Evolutionary conservation across 208 protist genomes (phyloP).

Genomic region (Acanthamoeba divionensis): DNA sequence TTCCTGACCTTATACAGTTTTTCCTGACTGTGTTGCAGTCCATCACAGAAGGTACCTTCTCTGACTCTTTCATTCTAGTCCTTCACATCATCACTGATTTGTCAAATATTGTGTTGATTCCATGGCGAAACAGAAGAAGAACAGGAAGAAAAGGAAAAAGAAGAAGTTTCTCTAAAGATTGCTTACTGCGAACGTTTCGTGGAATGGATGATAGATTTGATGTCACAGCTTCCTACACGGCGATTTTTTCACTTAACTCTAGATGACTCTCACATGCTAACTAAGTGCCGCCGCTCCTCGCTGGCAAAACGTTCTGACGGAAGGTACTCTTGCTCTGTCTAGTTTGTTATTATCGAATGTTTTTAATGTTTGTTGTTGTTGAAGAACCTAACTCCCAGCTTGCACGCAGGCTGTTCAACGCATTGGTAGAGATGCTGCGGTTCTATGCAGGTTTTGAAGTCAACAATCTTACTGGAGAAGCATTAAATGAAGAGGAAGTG

Average conservation of each 20-base stretch:
- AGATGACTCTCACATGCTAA: conserved; percentile 75
- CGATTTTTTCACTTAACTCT: conserved; percentile 83
- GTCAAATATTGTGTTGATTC: too few species aligned
- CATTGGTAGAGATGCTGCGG: conserved; percentile 75
- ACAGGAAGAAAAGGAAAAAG: neutral
- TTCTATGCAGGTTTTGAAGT: conserved; percentile 84
- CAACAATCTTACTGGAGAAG: conserved; percentile 79
- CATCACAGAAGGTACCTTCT: neutral
- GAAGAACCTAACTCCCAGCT: neutral
- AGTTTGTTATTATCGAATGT: neutral
- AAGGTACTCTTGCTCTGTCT: conserved; percentile 11
- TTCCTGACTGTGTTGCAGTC: neutral
- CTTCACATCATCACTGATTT: too few species aligned
- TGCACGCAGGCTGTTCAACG: conserved; percentile 66
- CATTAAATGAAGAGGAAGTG: conserved; percentile 68
- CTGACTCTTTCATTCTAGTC: too few species aligned
- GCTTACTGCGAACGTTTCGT: conserved; percentile 65
- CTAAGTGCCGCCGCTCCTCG: conserved; percentile 18
- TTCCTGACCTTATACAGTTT: neutral
- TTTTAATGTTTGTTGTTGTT: neutral
- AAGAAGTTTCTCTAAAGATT: neutral
- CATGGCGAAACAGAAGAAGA: neutral
- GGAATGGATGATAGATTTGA: conserved; percentile 31
- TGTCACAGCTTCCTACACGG: conserved; percentile 80
- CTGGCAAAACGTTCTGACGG: neutral